A percentile compares a stretch with the other conserved stretches of the same genome.
Conservation (phyloP, 2,329 filamentous ascomycete genomes). For the Akanthomyces uredinophilus region DNA sequence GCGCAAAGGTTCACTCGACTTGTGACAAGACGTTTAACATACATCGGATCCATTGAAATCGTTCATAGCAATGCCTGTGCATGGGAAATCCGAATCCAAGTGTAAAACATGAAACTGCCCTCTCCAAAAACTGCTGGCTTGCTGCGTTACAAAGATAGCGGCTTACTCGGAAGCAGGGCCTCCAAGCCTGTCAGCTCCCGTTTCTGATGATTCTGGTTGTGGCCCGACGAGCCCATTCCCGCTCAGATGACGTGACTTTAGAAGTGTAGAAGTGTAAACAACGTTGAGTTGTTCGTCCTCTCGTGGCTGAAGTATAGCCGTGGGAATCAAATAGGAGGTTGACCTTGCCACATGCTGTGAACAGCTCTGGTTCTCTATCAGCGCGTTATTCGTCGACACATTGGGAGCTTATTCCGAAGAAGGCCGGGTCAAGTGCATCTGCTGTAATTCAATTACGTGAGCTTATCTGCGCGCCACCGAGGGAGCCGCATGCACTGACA, state of each 20-base stretch:
- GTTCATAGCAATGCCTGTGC: not conserved
- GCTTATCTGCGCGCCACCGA: not conserved
- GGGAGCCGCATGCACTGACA: not conserved
- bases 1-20: not conserved
- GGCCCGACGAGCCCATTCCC: not conserved
- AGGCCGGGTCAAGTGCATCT: not conserved
- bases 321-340: not conserved
- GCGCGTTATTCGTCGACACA: not conserved
- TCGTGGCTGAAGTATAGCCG: not conserved
- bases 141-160: not conserved
- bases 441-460: not conserved
- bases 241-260: not conserved
- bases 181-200: not conserved
- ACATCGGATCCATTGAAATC: not conserved
- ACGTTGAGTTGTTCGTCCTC: not conserved
- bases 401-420: not conserved
- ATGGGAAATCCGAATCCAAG: not conserved
- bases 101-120: not conserved
- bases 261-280: not conserved
- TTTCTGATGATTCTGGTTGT: not conserved
- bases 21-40: not conserved
- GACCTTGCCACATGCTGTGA: not conserved
- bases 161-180: not conserved
- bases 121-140: not conserved
- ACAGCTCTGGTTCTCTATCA: not conserved